Evolutionary conservation across 2,329 filamentous ascomycete genomes (phyloP).

Genomic region (Aspergillus thermomutatus): DNA sequence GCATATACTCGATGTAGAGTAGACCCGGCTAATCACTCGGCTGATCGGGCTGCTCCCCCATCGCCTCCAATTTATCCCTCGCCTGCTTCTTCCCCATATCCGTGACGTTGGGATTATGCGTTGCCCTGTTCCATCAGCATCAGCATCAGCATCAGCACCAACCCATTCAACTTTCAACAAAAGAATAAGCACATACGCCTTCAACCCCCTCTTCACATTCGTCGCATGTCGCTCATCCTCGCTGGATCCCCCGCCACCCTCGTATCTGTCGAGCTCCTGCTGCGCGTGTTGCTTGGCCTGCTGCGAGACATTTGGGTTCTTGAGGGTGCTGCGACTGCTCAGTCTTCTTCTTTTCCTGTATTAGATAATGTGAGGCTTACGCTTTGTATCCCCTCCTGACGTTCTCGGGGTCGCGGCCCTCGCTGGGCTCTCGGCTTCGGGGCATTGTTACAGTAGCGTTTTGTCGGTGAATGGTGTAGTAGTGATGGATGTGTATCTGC

Average conservation of each 20-base stretch:
- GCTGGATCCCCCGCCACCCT: conserved; percentile 1
- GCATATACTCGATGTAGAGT: background rate
- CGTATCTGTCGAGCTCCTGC: conserved; percentile 13
- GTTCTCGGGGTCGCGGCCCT: conserved; percentile 3
- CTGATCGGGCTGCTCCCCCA: conserved; percentile 10
- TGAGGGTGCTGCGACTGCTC: conserved; percentile 11
- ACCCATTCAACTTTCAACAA: background rate
- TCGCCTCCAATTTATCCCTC: conserved; percentile 9
- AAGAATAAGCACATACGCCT: conserved; percentile 17
- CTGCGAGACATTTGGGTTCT: conserved; percentile 16
- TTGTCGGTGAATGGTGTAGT: background rate
- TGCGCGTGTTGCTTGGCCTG: conserved; percentile 16
- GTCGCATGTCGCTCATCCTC: conserved; percentile 11
- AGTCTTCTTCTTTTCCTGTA: background rate
- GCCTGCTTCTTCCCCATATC: conserved; percentile 8
- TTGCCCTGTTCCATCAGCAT: conserved; percentile 10
- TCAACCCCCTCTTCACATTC: conserved; percentile 23
- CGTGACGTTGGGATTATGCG: conserved; percentile 17
- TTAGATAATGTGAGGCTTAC: conserved; percentile 7
- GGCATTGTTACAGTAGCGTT: background rate
- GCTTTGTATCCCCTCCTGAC: conserved; percentile 21
- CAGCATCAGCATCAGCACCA: conserved; percentile 1
- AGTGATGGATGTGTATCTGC: too few species aligned
- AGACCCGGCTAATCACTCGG: conserved; percentile 5
- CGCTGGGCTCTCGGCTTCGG: background rate